These are phyloP conservation scores for Aspergillus conjunctus DNA, from an alignment of 495 filamentous ascomycete species.

Conservation along the genomic window DNA sequence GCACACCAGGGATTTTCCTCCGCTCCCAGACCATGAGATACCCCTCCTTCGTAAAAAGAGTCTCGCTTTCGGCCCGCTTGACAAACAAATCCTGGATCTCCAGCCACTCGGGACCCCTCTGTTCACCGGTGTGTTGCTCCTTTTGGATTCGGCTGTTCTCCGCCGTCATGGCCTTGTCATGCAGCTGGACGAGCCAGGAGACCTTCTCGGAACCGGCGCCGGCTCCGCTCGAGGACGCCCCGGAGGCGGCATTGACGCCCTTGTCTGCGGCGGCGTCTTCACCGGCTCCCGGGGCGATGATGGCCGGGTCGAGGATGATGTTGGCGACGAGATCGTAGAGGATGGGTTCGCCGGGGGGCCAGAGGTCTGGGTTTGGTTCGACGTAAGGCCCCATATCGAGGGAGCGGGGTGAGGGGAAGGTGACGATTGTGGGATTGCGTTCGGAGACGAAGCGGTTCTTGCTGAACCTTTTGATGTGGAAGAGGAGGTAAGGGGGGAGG, in stretches of 20 bases:
- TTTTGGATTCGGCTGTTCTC: conserved; percentile 38
- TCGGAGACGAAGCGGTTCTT: conserved; percentile 95
- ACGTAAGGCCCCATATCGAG: conserved; percentile 91
- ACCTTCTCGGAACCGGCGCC: conserved; percentile 54
- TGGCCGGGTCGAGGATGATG: conserved; percentile 66
- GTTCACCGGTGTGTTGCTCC: conserved; percentile 37
- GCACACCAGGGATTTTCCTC: conserved; percentile 56
- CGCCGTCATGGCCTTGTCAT: conserved; percentile 52
- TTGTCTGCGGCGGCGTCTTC: conserved; percentile 77
- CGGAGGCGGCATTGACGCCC: conserved; percentile 74
- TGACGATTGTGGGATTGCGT: conserved; percentile 97
- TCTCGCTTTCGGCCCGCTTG: conserved; percentile 79
- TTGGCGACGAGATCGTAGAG: conserved; percentile 97
- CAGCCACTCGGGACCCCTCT: conserved; percentile 72
- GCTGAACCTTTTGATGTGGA: conserved; percentile 97
- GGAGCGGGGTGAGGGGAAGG: conserved; percentile 74
- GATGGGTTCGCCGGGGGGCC: conserved; percentile 77
- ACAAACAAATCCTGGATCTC: conserved; percentile 95
- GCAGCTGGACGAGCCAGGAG: conserved; percentile 58
- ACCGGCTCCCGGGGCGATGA: conserved; percentile 76
- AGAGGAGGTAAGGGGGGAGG: conserved; percentile 85
- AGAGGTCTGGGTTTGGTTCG: conserved; percentile 65
- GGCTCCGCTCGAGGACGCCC: conserved; percentile 54
- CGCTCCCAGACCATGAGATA: conserved; percentile 98
- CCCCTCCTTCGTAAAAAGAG: conserved; percentile 87